These are phyloP conservation scores for Euphorbia lathyris DNA, from an alignment of 345 rosid genomes.

Conservation along the genomic window DNA sequence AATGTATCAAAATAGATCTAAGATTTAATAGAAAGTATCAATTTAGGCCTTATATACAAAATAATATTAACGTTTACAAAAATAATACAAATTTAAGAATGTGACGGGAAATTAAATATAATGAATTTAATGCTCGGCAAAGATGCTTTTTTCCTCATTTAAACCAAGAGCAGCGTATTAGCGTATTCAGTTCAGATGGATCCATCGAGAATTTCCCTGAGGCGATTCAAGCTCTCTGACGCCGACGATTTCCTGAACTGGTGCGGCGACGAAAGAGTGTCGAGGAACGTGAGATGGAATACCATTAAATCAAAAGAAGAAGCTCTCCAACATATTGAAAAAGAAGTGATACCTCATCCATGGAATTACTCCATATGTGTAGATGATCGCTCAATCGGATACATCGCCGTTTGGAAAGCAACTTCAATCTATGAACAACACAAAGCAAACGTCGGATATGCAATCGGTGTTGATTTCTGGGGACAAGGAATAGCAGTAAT, in stretches of 20 bases:
- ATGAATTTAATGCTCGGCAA: too few relatives aligned
- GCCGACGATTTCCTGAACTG: slow-evolving; percentile 46
- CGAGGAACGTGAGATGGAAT: slow-evolving; percentile 42
- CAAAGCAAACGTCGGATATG: slow-evolving; percentile 41
- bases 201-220: slow-evolving; percentile 42
- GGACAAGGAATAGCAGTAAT: slow-evolving; percentile 38
- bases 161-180: too few relatives aligned
- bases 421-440: slow-evolving; percentile 28
- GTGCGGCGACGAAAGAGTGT: slow-evolving; percentile 39
- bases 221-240: slow-evolving; percentile 42
- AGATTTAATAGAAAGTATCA: too few relatives aligned
- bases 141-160: too few relatives aligned
- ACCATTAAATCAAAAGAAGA: slow-evolving; percentile 35
- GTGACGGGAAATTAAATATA: too few relatives aligned
- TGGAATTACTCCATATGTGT: slow-evolving; percentile 48
- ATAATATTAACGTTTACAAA: too few relatives aligned
- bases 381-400: slow-evolving; percentile 41
- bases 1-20: too few relatives aligned
- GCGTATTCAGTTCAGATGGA: slow-evolving; percentile 16
- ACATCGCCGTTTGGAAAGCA: slow-evolving; percentile 33
- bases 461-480: slow-evolving; percentile 37
- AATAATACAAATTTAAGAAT: too few relatives aligned
- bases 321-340: slow-evolving; percentile 28
- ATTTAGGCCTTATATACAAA: too few relatives aligned
- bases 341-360: slow-evolving; percentile 36